phyloP scores from a whole-genome alignment of 2,329 filamentous ascomycete genomes.

The Talaromyces albobiverticillius region DNA sequence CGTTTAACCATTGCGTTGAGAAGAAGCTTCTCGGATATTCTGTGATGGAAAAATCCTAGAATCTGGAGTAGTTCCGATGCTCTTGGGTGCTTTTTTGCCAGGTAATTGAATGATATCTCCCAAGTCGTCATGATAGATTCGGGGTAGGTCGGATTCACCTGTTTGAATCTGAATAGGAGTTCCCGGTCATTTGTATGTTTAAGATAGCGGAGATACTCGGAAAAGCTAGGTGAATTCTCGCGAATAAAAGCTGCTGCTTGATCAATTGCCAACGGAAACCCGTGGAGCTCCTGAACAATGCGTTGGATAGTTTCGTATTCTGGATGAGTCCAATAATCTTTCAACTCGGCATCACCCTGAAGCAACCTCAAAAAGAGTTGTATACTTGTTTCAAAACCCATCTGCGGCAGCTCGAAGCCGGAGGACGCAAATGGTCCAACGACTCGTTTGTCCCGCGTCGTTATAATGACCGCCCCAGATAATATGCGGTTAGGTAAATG shows the following conservation, averaged over 20 bases:
- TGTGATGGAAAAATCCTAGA: neutral
- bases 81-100: neutral
- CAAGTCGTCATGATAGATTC: neutral
- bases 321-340: neutral
- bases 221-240: neutral
- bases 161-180: neutral
- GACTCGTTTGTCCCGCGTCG: neutral
- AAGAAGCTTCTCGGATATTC: neutral
- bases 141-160: neutral
- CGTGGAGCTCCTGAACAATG: neutral
- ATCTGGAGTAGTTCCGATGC: neutral
- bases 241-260: neutral
- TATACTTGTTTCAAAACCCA: neutral
- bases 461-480: neutral
- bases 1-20: neutral
- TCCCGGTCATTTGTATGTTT: neutral
- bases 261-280: neutral
- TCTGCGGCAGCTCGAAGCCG: neutral
- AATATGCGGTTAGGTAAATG: neutral
- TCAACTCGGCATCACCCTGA: neutral
- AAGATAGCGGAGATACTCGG: neutral
- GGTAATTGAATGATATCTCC: neutral
- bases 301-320: neutral
- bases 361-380: neutral
- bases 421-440: neutral